These are phyloP conservation scores for Yamadazyma ubonensis DNA, from an alignment of 805 yeast genomes.

Conservation along the genomic window DNA sequence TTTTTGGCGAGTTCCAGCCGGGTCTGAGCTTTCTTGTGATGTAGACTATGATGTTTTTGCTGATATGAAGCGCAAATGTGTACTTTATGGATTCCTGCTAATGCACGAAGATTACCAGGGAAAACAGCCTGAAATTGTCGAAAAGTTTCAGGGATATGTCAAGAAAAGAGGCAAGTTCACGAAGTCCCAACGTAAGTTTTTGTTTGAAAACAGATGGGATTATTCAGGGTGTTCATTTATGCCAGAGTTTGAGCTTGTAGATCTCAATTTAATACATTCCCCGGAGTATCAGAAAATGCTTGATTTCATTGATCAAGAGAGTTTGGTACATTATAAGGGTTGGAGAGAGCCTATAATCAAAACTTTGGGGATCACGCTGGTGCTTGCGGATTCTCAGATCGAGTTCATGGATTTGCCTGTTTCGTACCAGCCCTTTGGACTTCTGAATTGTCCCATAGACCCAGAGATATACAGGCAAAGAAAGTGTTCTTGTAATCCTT, in stretches of 20 bases:
- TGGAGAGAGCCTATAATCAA: constrained; percentile 18
- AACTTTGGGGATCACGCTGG: constrained; percentile 16
- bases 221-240: constrained; percentile 14
- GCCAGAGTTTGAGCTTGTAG: constrained; percentile 16
- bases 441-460: constrained; percentile 16
- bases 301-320: constrained; percentile 12
- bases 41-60: constrained; percentile 25
- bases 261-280: constrained; percentile 12
- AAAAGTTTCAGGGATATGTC: constrained; percentile 10
- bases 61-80: constrained; percentile 22
- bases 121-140: constrained; percentile 12
- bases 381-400: constrained; percentile 11
- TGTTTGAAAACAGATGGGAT: constrained; percentile 12
- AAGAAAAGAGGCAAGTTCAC: constrained; percentile 8
- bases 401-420: constrained; percentile 17
- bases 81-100: constrained; percentile 23
- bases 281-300: constrained; percentile 14
- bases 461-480: constrained; percentile 9
- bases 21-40: constrained; percentile 23
- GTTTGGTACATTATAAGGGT: constrained; percentile 14
- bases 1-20: constrained; percentile 28
- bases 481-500: constrained; percentile 15
- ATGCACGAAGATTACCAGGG: constrained; percentile 12
- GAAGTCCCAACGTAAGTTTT: constrained; percentile 11
- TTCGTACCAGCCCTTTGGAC: constrained; percentile 7